Evolutionary conservation across 2,329 filamentous ascomycete species (phyloP).

Genomic region (Septoria linicola): DNA sequence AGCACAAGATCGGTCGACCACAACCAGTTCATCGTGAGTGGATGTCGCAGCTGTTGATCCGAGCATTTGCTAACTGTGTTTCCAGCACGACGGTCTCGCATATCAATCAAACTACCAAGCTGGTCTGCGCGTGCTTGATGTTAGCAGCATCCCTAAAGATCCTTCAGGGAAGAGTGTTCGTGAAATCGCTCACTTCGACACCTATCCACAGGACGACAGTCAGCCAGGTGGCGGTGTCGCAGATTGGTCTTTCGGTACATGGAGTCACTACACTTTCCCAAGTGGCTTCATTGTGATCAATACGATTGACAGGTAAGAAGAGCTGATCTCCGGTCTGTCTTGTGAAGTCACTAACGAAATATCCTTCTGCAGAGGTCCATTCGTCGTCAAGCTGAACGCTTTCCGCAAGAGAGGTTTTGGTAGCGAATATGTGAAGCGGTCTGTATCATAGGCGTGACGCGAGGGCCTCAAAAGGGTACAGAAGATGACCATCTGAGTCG

Average conservation of each 20-base stretch:
- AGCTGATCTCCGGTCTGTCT: too few species aligned
- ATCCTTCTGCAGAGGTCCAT: constrained; percentile 40
- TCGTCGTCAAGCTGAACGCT: constrained; percentile 44
- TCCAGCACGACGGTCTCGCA: constrained; percentile 35
- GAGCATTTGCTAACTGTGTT: too few species aligned
- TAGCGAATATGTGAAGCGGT: constrained; percentile 13
- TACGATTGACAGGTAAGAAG: constrained; percentile 47
- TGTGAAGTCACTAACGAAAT: too few species aligned
- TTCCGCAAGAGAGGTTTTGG: constrained; percentile 21
- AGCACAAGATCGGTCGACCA: constrained; percentile 41
- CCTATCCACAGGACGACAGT: constrained; percentile 52
- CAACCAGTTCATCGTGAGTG: constrained; percentile 42
- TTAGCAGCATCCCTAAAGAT: constrained; percentile 42
- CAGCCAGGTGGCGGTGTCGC: constrained; percentile 42
- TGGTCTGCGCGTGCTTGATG: constrained; percentile 41
- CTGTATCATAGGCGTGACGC: background rate
- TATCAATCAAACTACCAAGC: constrained; percentile 43
- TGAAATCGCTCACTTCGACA: constrained; percentile 53
- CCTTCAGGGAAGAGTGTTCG: constrained; percentile 49
- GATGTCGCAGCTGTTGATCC: too few species aligned
- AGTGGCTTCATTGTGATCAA: constrained; percentile 54
- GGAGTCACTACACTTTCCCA: constrained; percentile 54
- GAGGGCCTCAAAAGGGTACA: too few species aligned
- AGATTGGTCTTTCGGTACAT: constrained; percentile 41
- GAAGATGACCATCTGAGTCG: too few species aligned